Evolutionary conservation across 257 asterid species (phyloP), one percentile per base, ranked within the genome.

Genomic region (Nicotiana benthamiana): DNA sequence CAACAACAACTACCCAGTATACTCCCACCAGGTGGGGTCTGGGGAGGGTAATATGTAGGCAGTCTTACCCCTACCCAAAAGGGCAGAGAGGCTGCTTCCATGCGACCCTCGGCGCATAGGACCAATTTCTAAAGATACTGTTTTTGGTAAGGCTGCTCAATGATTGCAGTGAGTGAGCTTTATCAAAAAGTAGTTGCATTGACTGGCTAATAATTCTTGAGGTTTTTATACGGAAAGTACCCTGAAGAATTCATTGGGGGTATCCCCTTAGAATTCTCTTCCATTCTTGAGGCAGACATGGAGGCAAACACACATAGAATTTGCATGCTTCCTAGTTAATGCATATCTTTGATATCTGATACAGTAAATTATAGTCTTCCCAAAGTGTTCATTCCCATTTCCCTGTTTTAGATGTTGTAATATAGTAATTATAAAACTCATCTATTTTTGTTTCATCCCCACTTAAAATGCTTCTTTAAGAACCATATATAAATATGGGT

Each of bases 301-400:
- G 57, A 70, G 77, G 27, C 59, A 43, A 20, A 56, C 46, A 43
- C 34, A n/a, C 59, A 43, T 43, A 20, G 43, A 56, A 6, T 70
- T 70, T 12, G 77, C 32, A 43, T 70, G 59, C 77, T 70, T 68
- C 32, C 77, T 12, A 43, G 77, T 70, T 70, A 70, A 70, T 70
- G 57, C 59, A 22, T 70, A 20, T n/a, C 22, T 43, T 13, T 43
- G 54, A 18, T 17, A 68, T 68, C 32, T 40, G 77, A 34, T 22
- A 20, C 57, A 43, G 43, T 11, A 40, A 5, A 40, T 68, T 36
- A 22, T 68, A 22, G 57, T 68, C 56, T 54, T 18, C 61, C 61
- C 22, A 2, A 6, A 18, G n/a, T 54, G 24, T 54, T 54, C n/a
- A 8, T 54, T 52, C 15, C 5, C 22, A 54, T 18, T 54, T 54